phyloP scores from a whole-genome alignment of 1,139 yeast genomes.

The Scheffersomyces illinoinensis region DNA sequence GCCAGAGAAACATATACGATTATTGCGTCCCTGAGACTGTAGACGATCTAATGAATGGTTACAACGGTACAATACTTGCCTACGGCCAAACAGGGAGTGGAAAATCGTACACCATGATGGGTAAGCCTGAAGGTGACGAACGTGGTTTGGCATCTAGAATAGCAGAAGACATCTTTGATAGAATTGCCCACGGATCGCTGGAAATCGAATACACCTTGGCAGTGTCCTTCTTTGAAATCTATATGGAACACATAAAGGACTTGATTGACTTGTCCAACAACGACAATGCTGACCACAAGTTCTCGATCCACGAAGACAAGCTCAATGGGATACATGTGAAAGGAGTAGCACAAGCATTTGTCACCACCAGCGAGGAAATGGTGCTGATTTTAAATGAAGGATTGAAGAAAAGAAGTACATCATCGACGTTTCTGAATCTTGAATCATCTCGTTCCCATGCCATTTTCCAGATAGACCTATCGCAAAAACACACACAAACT shows the following conservation, averaged over 20 bases:
- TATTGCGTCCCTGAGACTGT: slow-evolving; percentile 60
- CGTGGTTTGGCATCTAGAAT: slow-evolving; percentile 75
- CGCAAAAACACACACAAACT: slow-evolving; percentile 56
- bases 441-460: slow-evolving; percentile 85
- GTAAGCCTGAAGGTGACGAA: slow-evolving; percentile 42
- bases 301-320: slow-evolving; percentile 68
- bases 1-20: slow-evolving; percentile 64
- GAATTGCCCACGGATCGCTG: slow-evolving; percentile 51
- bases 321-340: slow-evolving; percentile 69
- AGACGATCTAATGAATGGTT: slow-evolving; percentile 73
- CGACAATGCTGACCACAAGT: slow-evolving; percentile 24
- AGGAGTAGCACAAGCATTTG: slow-evolving; percentile 64
- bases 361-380: slow-evolving; percentile 60
- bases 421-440: slow-evolving; percentile 70
- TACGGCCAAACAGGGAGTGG: slow-evolving; percentile 93
- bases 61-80: slow-evolving; percentile 82
- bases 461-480: slow-evolving; percentile 65
- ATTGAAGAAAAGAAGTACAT: slow-evolving; percentile 53
- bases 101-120: slow-evolving; percentile 86
- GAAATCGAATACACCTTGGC: slow-evolving; percentile 67
- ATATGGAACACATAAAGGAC: slow-evolving; percentile 76
- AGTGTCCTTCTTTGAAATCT: slow-evolving; percentile 79
- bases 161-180: slow-evolving; percentile 61
- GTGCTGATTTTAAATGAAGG: slow-evolving; percentile 59
- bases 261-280: slow-evolving; percentile 34